Percentiles rank a stretch among this genome's conserved stretches.
Conservation (phyloP, 495 filamentous ascomycete species). For the Polyplosphaeria fusca region DNA sequence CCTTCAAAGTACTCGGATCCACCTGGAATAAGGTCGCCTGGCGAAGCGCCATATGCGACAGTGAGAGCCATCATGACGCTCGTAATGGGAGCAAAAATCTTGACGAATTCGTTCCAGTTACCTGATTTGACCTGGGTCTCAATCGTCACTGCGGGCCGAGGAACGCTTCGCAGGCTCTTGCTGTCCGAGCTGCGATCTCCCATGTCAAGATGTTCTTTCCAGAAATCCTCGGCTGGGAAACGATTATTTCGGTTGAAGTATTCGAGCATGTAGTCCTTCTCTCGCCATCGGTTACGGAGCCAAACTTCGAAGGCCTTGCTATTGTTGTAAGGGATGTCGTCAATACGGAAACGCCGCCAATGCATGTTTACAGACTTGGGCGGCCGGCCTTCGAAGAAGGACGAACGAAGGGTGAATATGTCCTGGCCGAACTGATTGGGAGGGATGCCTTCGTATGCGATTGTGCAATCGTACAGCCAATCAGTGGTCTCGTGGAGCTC, state of each 20-base stretch:
- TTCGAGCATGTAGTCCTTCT: conserved; percentile 46
- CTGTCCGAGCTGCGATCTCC: conserved; percentile 16
- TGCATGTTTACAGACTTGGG: conserved; percentile 48
- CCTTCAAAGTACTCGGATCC: conserved; percentile 27
- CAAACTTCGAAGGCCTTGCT: conserved; percentile 41
- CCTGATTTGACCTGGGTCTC: conserved; percentile 42
- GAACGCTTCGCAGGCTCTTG: conserved; percentile 24
- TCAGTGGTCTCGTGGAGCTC: conserved; percentile 40
- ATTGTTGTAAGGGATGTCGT: conserved; percentile 41
- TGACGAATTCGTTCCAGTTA: conserved; percentile 43
- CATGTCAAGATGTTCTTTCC: conserved; percentile 33
- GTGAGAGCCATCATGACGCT: conserved; percentile 36
- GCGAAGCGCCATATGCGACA: conserved; percentile 35
- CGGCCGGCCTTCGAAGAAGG: conserved; percentile 45
- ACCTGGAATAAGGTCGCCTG: conserved; percentile 28
- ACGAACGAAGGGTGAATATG: conserved; percentile 44
- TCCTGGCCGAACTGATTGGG: conserved; percentile 43
- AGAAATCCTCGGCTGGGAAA: conserved; percentile 40
- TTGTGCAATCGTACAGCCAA: conserved; percentile 47
- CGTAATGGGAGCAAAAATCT: conserved; percentile 44
- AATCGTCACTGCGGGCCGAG: conserved; percentile 23
- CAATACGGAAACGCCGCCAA: conserved; percentile 42
- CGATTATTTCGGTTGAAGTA: conserved; percentile 37
- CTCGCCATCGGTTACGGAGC: conserved; percentile 44
- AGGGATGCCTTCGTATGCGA: conserved; percentile 45